phyloP scores from a whole-genome alignment of 108 stramenopile genomes.

The Seminavis robusta region DNA sequence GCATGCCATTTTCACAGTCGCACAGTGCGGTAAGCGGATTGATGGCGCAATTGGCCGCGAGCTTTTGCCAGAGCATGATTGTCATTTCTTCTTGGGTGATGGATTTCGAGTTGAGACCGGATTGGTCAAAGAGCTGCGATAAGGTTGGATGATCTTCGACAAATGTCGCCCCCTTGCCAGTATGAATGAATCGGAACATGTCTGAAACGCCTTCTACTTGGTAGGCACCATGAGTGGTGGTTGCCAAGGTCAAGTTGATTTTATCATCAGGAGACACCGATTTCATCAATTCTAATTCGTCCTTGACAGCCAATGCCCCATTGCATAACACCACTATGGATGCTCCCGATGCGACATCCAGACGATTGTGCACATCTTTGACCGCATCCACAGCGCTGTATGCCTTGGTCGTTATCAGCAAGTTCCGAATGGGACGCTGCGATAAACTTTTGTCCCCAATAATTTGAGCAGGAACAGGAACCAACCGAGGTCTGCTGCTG shows the following conservation, averaged over 20 bases:
- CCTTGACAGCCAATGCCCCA: constrained; percentile 49
- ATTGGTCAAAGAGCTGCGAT: constrained; percentile 17
- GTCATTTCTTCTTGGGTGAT: constrained; percentile 28
- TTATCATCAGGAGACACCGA: not conserved
- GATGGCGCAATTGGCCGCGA: constrained; percentile 75
- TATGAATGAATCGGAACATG: constrained; percentile 34
- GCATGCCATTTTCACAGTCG: constrained; percentile 40
- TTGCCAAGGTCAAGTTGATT: constrained; percentile 23
- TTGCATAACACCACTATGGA: constrained; percentile 42
- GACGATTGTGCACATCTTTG: constrained; percentile 17
- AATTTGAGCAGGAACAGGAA: constrained; percentile 19
- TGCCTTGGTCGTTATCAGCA: constrained; percentile 51
- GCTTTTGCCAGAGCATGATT: constrained; percentile 60
- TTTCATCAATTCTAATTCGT: constrained; percentile 21
- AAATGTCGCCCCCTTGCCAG: constrained; percentile 41
- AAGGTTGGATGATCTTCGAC: constrained; percentile 3
- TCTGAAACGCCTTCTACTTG: constrained; percentile 7
- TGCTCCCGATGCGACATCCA: not conserved
- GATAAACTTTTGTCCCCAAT: constrained; percentile 9
- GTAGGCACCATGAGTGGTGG: constrained; percentile 49
- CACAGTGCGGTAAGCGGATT: constrained; percentile 64
- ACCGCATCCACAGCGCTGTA: constrained; percentile 38
- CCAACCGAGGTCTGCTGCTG: constrained; percentile 15
- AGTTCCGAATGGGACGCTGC: constrained; percentile 17
- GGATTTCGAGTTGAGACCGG: constrained; percentile 22